A percentile compares a stretch with the other conserved stretches of the same genome.
Evolutionary conservation across 2,329 filamentous ascomycete genomes (phyloP).

Genomic region (Calonectria pseudoreteaudii): DNA sequence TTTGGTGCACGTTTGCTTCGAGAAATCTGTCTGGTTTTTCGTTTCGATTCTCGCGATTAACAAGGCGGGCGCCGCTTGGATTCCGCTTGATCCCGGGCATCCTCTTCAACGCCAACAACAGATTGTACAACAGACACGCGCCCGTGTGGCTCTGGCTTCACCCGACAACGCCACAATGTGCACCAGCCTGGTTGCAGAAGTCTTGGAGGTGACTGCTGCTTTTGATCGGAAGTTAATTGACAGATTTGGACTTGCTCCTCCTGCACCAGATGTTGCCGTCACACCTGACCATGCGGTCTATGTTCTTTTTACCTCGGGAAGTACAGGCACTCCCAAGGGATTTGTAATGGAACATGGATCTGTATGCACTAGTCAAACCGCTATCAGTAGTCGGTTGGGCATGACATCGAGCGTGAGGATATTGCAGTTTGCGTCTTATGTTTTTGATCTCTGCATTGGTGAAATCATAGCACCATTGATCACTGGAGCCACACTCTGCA

Average conservation of each 20-base stretch:
- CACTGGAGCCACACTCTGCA: background rate
- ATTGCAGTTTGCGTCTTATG: constrained; percentile 1
- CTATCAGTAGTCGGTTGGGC: background rate
- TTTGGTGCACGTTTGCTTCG: constrained; percentile 27
- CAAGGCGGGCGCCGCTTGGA: background rate
- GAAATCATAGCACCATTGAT: constrained; percentile 1
- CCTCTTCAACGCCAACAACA: constrained; percentile 2
- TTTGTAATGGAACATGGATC: constrained; percentile 29
- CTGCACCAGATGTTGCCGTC: background rate
- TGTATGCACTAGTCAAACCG: constrained; percentile 10
- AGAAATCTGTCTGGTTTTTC: constrained; percentile 4
- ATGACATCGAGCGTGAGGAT: background rate
- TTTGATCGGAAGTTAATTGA: background rate
- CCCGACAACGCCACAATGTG: constrained; percentile 12
- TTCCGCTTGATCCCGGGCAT: background rate
- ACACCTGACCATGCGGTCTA: background rate
- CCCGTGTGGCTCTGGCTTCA: background rate
- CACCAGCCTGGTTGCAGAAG: background rate
- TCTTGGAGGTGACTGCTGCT: background rate
- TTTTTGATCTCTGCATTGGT: constrained; percentile 5
- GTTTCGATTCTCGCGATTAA: constrained; percentile 5
- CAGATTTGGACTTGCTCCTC: background rate
- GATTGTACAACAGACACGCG: constrained; percentile 1
- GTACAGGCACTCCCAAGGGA: background rate
- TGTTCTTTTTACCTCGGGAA: constrained; percentile 15